Evolutionary conservation across 139 green algal genomes (phyloP).

Genomic region (Chlamydomonas applanata): DNA sequence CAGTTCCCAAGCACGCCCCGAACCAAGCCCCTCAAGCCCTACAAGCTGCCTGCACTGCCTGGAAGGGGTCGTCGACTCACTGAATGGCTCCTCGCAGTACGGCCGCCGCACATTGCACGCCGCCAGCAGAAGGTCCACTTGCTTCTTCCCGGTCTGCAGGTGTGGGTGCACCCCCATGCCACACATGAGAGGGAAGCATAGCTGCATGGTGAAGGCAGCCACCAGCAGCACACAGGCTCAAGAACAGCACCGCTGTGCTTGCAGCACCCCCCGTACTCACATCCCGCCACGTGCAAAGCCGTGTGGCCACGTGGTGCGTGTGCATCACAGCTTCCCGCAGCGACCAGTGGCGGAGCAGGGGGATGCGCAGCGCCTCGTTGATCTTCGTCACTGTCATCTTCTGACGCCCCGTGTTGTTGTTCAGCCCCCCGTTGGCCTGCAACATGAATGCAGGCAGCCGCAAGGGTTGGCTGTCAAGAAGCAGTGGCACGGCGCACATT

Average conservation of each 20-base stretch:
- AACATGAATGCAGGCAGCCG: no score
- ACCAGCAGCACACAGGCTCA: not conserved
- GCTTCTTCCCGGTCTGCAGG: conserved; percentile 10
- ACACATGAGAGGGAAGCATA: no score
- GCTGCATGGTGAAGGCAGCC: no score
- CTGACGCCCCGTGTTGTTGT: conserved; percentile 7
- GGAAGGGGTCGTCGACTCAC: not conserved
- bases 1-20: no score
- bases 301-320: conserved; percentile 75
- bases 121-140: conserved; percentile 3
- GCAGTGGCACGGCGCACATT: no score
- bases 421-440: no score
- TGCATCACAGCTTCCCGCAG: conserved; percentile 83
- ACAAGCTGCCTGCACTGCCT: conserved; percentile 11
- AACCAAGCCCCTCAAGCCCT: no score
- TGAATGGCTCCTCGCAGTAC: not conserved
- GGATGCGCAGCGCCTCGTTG: conserved; percentile 32
- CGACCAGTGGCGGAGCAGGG: conserved; percentile 79
- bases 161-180: no score
- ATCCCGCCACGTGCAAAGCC: conserved; percentile 79
- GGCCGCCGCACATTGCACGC: not conserved
- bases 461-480: no score
- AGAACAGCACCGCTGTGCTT: not conserved
- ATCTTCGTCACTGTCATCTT: conserved; percentile 17
- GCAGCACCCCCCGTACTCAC: not conserved